Evolutionary conservation across 441 rosid genomes (phyloP), one percentile per base, ranked within the genome.

Genomic region (Syzygium syzygioides): DNA sequence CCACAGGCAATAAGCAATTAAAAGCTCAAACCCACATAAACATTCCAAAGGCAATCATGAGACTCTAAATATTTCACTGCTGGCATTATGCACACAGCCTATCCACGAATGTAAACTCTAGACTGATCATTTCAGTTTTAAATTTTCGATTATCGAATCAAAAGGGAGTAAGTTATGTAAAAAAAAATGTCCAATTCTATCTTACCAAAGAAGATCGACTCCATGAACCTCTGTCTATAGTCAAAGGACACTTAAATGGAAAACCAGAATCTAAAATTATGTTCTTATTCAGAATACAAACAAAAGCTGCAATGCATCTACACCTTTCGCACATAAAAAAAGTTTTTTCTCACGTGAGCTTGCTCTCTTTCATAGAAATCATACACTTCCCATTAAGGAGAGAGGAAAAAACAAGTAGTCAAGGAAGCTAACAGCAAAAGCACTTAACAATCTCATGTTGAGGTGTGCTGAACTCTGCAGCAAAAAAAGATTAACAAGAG

Each of bases 1-100:
- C 71, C 59, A 89, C 88, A 76, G 71, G 41, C 50, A 41, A 89
- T 79, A 88, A 85, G 87, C 48, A 55, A 89, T 87, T 37, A 90
- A 0, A 76, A 23, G 45, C 83, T 76, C 52, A 41, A 13, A 37
- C n/a, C 52, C 3, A 20, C 52, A 12, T 71, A 76, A 76, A 76
- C 52, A 76, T 76, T 76, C 83, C 52, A 76, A 76, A 76, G 52
- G 83, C 83, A 76, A 76, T 23, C 50, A 34, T 71, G 80, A 71
- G 19, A 37, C 83, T 76, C n/a, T 20, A 37, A 20, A 76, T 20
- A 76, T 37, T 76, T 41, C 52, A 41, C 83, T 37, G 50, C n/a
- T 13, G 52, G 83, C 83, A 37, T 76, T 76, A 25, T 71, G 52
- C n/a, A 25, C 52, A 76, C n/a, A 41, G 83, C 52, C 83, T 76